Base-by-base conservation (phyloP, 768 basidiomycete species). In the Phylloporus sp. region DNA sequence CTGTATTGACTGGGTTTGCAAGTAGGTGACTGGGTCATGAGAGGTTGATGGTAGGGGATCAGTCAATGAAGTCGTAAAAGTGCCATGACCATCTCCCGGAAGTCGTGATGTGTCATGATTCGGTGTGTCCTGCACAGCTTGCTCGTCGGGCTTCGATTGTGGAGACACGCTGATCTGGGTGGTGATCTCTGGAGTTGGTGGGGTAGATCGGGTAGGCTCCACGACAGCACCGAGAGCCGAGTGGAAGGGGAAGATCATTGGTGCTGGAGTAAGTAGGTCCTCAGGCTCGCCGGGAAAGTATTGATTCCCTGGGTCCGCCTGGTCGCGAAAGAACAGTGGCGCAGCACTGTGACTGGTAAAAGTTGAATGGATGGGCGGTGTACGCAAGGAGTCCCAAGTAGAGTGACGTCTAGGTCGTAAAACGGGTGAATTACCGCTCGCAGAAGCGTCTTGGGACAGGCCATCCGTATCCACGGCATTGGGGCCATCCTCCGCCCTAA, bases 401-500 rank as follows among this genome's bases (percentile, higher is more conserved):
- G 64, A 64, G 31, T 52, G 39, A 6, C 60, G 58, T 47, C 59
- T 53, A 22, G 48, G 54, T 32, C 50, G 61, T 15, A 54, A 32
- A 13, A 22, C 29, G 42, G 52, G 53, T 4, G 64, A 56, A 39
- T 52, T 63, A 21, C 56, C 48, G 21, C 60, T 63, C 20, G 55
- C 28, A 9, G 57, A 56, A 27, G 56, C 59, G 17, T 61, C 64
- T 43, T 59, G 63, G 21, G 64, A 68, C 10, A 60, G 58, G 42
- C 62, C 64, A 46, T 66, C 66, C 29, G 64, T 44, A 17, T 67
- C 65, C 50, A 57, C 62, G 29, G 57, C 53, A 50, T 34, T 62
- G 31, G 56, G 54, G 31, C 52, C 44, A 49, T 53, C 55, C 32
- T 57, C 55, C 37, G 36, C 46, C 52, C 50, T 60, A 42, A 60